Evolutionary conservation across 2,329 filamentous ascomycete species (phyloP), one percentile per base, ranked within the genome.

Genomic region (Cladosporium sp.): DNA sequence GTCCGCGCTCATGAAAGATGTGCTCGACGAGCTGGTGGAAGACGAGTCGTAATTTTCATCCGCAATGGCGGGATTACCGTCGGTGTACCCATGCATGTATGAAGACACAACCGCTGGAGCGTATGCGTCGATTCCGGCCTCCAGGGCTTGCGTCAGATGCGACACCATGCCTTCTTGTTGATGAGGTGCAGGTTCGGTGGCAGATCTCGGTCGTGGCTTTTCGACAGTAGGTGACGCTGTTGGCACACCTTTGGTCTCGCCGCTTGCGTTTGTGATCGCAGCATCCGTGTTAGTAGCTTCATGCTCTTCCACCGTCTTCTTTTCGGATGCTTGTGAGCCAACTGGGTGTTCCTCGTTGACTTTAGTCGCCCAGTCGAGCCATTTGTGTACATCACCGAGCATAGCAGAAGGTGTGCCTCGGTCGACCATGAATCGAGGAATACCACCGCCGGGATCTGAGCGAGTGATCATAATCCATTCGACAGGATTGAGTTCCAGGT

Each of bases 401-500:
- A 96, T 94, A 35, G 89, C 89, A 10, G 81, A 84, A 0, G 91
- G 91, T 0, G 91, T 96, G 28, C 89, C 90, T 69, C 90, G 86
- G 67, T 96, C 91, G n/a, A 96, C 90, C 81, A 96, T 86, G 74
- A 94, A 96, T 13, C 89, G 83, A 1, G 91, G 91, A 17, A 96
- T 91, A 59, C 85, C 93, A 53, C 91, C 91, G 10, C 91, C 91
- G 3, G 91, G 91, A 65, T 96, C 91, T 70, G 89, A 93, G 49
- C 91, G 81, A 1, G 91, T 96, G 17, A 96, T 84, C 91, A 96
- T 96, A 60, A 94, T 83, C 91, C 91, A 96, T 71, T 96, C 91
- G 1, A 96, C 81, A 0, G 86, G 84, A 62, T 86, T 87, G 8
- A 75, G 72, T 62, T 86, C 83, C 2, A 77, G 73, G 34, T 82